These are phyloP conservation scores for Termitomyces eurrhizus DNA, from an alignment of 768 basidiomycete species.

Conservation along the genomic window DNA sequence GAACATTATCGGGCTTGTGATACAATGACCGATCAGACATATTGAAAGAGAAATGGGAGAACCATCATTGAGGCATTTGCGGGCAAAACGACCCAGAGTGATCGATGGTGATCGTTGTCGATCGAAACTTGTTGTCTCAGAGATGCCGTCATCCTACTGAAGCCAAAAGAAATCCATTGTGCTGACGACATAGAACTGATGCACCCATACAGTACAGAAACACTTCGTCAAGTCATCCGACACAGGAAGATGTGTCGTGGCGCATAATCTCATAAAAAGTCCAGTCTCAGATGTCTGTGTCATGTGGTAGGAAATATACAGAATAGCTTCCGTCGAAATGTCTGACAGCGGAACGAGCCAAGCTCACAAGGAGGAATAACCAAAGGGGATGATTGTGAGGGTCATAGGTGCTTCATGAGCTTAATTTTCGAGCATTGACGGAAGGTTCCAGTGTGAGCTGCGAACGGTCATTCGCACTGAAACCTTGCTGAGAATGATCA, in stretches of 20 bases:
- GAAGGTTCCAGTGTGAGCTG: conserved; percentile 34
- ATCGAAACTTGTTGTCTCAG: background rate
- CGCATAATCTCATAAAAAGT: background rate
- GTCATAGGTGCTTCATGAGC: conserved; percentile 54
- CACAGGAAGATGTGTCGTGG: background rate
- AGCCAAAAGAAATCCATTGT: background rate
- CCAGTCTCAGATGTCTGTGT: background rate
- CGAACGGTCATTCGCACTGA: conserved; percentile 29
- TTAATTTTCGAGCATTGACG: conserved; percentile 37
- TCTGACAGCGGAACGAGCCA: conserved; percentile 74
- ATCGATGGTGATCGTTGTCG: conserved; percentile 2
- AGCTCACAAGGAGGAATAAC: conserved; percentile 23
- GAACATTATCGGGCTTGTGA: background rate
- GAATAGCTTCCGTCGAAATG: conserved; percentile 18
- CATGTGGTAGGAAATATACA: background rate
- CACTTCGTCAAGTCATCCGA: background rate
- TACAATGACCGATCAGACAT: background rate
- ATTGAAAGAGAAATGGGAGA: background rate
- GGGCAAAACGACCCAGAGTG: background rate
- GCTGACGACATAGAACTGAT: background rate
- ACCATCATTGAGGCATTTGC: background rate
- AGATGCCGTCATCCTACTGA: background rate
- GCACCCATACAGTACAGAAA: background rate
- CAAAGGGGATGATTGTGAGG: conserved; percentile 26
- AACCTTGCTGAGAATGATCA: conserved; percentile 20